phyloP scores from a whole-genome alignment of 768 basidiomycete genomes.

The Mycena indigotica region DNA sequence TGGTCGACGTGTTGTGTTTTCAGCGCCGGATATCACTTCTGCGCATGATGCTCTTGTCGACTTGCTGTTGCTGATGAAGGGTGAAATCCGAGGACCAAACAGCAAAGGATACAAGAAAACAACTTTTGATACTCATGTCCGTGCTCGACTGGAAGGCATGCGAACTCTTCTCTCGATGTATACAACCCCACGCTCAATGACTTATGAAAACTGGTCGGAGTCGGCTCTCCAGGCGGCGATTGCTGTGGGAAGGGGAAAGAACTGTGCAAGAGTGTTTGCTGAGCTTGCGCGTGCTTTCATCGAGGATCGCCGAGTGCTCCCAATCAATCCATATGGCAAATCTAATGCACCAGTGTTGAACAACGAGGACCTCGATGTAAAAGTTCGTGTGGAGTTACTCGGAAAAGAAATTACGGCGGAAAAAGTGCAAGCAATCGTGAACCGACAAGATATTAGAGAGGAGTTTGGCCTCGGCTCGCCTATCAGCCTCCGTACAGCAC shows the following conservation, averaged over 20 bases:
- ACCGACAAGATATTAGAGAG: background rate
- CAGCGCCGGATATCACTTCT: no score
- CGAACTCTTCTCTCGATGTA: background rate
- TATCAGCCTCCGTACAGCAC: background rate
- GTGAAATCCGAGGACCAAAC: no score
- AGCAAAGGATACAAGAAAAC: no score
- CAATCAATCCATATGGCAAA: slow-evolving; percentile 5
- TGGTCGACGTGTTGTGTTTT: no score
- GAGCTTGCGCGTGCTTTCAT: background rate
- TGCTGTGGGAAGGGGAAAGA: background rate
- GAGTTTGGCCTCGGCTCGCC: background rate
- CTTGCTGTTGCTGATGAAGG: no score
- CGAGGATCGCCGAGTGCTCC: background rate
- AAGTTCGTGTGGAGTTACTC: slow-evolving; percentile 5
- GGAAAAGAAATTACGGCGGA: background rate
- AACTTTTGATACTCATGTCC: no score
- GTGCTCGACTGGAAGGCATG: background rate
- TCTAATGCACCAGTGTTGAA: slow-evolving; percentile 16
- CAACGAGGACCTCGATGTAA: slow-evolving; percentile 27
- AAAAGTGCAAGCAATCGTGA: background rate
- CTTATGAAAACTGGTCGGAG: background rate
- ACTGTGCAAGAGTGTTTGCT: background rate
- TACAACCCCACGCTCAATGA: background rate
- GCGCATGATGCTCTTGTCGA: no score
- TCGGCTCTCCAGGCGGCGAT: background rate